Conservation (phyloP, 2,329 filamentous ascomycete genomes). For the Aspergillus clavatus region DNA sequence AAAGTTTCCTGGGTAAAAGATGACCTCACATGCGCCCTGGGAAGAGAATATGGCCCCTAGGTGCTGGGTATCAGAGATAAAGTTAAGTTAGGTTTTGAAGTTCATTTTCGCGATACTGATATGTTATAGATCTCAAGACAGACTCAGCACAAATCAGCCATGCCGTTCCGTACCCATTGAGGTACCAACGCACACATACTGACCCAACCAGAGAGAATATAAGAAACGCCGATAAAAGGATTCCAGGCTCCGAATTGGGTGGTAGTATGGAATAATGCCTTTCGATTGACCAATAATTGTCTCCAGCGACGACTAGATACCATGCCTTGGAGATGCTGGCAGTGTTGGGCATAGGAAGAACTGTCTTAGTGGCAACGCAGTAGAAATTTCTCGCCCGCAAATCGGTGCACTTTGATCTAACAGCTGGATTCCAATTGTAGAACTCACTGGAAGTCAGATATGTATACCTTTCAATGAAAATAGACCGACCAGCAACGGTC, state of each 20-base stretch:
- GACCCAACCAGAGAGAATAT: no score
- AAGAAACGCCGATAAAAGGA: no score
- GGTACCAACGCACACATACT: no score
- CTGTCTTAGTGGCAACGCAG: constrained; percentile 6
- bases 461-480: constrained; percentile 8
- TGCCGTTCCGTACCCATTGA: no score
- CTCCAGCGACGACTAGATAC: constrained; percentile 19
- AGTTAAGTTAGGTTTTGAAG: no score
- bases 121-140: no score
- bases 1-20: no score
- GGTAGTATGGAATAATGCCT: constrained; percentile 8
- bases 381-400: constrained; percentile 8
- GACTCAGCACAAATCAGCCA: no score
- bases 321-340: constrained; percentile 20
- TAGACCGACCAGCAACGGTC: constrained; percentile 12
- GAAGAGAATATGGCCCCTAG: no score
- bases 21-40: no score
- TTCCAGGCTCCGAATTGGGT: constrained; percentile 20
- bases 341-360: constrained; percentile 8
- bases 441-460: constrained; percentile 5
- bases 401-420: constrained; percentile 7
- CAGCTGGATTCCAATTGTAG: constrained; percentile 13
- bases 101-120: no score
- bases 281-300: constrained; percentile 20
- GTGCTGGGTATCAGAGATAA: no score